A percentile compares a stretch with the other conserved stretches of the same genome.
Evolutionary conservation across 2,329 filamentous ascomycete genomes (phyloP).

Genomic region (Stagonosporopsis cucurbitacearum): DNA sequence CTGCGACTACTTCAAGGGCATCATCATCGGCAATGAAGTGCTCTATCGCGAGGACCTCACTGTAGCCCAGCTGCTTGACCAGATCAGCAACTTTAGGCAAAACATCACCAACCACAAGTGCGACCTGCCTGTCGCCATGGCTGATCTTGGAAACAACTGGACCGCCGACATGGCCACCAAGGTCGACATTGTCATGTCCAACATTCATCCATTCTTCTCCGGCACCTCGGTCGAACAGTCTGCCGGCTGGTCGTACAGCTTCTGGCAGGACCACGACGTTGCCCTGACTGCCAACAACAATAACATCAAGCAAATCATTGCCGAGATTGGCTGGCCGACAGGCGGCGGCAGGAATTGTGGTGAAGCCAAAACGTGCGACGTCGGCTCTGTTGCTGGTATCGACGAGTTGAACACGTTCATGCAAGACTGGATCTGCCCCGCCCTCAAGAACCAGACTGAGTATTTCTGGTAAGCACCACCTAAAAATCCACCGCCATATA

Average conservation of each 20-base stretch:
- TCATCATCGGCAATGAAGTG: slow-evolving; percentile 70
- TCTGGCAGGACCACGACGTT: slow-evolving; percentile 77
- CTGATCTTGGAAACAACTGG: slow-evolving; percentile 91
- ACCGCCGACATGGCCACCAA: slow-evolving; percentile 68
- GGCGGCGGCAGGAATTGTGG: slow-evolving; percentile 82
- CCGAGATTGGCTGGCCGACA: slow-evolving; percentile 91
- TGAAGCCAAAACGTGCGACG: slow-evolving; percentile 60
- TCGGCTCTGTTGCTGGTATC: slow-evolving; percentile 79
- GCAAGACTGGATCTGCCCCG: slow-evolving; percentile 81
- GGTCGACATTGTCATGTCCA: slow-evolving; percentile 92
- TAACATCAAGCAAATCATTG: slow-evolving; percentile 73
- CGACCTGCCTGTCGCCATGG: slow-evolving; percentile 80
- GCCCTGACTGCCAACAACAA: slow-evolving; percentile 61
- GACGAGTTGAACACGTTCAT: slow-evolving; percentile 86
- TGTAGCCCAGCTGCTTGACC: slow-evolving; percentile 64
- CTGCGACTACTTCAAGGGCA: slow-evolving; percentile 63
- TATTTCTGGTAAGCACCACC: slow-evolving; percentile 80
- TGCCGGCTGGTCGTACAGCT: slow-evolving; percentile 79
- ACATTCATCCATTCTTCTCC: slow-evolving; percentile 95
- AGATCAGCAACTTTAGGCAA: slow-evolving; percentile 72
- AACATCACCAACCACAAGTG: slow-evolving; percentile 70
- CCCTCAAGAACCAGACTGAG: slow-evolving; percentile 80
- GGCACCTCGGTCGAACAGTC: slow-evolving; percentile 73
- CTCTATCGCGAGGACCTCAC: slow-evolving; percentile 71
- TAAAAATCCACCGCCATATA: not conserved